Evolutionary conservation across 768 basidiomycete genomes (phyloP).

Genomic region (Grammothele lineata): DNA sequence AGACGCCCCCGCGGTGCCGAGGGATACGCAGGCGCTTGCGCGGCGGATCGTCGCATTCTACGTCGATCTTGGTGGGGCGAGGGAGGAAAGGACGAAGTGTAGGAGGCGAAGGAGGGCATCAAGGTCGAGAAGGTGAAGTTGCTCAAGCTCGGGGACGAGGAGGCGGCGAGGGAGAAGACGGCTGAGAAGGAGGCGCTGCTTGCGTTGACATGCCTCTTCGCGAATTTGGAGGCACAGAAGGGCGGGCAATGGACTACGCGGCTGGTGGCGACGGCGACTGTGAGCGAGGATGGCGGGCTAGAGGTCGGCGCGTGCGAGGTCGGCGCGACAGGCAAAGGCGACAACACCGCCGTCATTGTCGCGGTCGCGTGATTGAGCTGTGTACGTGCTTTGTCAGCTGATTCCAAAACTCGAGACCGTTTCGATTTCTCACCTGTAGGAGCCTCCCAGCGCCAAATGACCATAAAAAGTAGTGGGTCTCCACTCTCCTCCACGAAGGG

Average conservation of each 20-base stretch:
- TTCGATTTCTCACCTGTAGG: not conserved
- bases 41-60: constrained; percentile 58
- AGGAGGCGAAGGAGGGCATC: constrained; percentile 71
- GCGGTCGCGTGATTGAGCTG: constrained; percentile 5
- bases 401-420: not conserved
- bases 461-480: too few species aligned
- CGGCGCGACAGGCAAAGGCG: constrained; percentile 29
- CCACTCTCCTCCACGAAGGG: too few species aligned
- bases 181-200: too few species aligned
- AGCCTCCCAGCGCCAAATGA: not conserved
- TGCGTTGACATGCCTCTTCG: too few species aligned
- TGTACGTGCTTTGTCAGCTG: not conserved
- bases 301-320: constrained; percentile 37
- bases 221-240: too few species aligned
- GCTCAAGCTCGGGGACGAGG: constrained; percentile 40
- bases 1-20: constrained; percentile 60
- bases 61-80: constrained; percentile 41
- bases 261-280: constrained; percentile 42
- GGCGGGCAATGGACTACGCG: constrained; percentile 10
- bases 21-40: constrained; percentile 69
- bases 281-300: constrained; percentile 32
- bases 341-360: constrained; percentile 27
- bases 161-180: constrained; percentile 42
- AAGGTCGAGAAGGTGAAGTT: constrained; percentile 54
- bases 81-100: constrained; percentile 52